A percentile compares a stretch with the other conserved stretches of the same genome.
These are phyloP conservation scores for Lathyrus sativus DNA, from an alignment of 306 rosid species.

Conservation along the genomic window DNA sequence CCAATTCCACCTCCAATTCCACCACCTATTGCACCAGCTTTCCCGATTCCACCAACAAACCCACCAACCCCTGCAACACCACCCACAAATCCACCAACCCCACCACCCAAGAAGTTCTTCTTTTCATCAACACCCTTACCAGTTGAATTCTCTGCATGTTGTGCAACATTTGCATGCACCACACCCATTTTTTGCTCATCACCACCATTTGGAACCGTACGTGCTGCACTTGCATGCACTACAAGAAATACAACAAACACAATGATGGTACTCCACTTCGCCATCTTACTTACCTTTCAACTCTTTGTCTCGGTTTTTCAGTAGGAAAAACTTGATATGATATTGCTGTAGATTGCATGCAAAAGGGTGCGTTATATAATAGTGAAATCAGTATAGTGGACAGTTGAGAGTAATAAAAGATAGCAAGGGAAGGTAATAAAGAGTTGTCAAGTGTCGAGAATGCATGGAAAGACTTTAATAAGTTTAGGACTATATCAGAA, in stretches of 20 bases:
- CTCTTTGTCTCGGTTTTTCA: neutral
- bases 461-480: slow-evolving; percentile 41
- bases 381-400: slow-evolving; percentile 28
- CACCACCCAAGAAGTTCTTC: slow-evolving; percentile 63
- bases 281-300: slow-evolving; percentile 42
- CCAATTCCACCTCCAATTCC: slow-evolving; percentile 37
- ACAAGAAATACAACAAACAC: slow-evolving; percentile 39
- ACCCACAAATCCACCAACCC: slow-evolving; percentile 58
- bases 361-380: slow-evolving; percentile 23
- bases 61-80: slow-evolving; percentile 35
- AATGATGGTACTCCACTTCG: slow-evolving; percentile 28
- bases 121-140: slow-evolving; percentile 44
- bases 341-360: slow-evolving; percentile 30
- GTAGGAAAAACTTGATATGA: slow-evolving; percentile 3
- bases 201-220: slow-evolving; percentile 42
- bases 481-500: slow-evolving; percentile 37
- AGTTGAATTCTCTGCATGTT: slow-evolving; percentile 31
- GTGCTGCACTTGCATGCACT: slow-evolving; percentile 54
- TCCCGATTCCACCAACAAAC: slow-evolving; percentile 35
- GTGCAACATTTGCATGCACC: slow-evolving; percentile 49
- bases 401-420: slow-evolving; percentile 68
- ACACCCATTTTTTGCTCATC: slow-evolving; percentile 33
- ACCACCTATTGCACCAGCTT: slow-evolving; percentile 17
- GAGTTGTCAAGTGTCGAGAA: slow-evolving; percentile 48
- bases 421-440: slow-evolving; percentile 33